phyloP scores from a whole-genome alignment of 306 rosid genomes.

The Styphnolobium japonicum region DNA sequence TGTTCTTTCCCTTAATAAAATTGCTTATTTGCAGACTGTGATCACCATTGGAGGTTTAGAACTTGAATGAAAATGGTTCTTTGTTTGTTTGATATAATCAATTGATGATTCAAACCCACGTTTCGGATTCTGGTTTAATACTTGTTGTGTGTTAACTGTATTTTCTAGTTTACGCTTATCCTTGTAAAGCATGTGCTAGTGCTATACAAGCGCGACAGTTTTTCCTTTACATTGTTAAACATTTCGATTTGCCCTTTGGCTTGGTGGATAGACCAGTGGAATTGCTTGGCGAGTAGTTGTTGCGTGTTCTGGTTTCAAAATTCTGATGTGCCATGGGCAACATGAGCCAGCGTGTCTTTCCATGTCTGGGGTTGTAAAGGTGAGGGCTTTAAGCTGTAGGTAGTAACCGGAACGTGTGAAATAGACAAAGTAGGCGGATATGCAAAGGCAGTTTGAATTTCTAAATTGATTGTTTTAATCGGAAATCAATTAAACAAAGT shows the following conservation, averaged over 20 bases:
- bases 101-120: conserved; percentile 3
- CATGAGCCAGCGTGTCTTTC: neutral
- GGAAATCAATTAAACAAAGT: too few species aligned
- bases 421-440: neutral
- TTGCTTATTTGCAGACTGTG: conserved; percentile 47
- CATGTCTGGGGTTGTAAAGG: neutral
- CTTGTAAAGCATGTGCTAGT: conserved; percentile 1
- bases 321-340: neutral
- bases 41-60: conserved; percentile 16
- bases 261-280: neutral
- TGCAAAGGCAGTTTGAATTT: neutral
- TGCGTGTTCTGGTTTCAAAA: neutral
- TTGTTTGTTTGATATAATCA: conserved; percentile 23
- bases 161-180: neutral
- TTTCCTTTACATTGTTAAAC: neutral
- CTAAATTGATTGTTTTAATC: too few species aligned
- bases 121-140: conserved; percentile 10
- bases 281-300: neutral
- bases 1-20: conserved; percentile 44
- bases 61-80: conserved; percentile 22
- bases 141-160: neutral
- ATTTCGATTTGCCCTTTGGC: conserved; percentile 1
- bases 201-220: neutral
- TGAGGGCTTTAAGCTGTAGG: neutral
- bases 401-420: neutral